Evolutionary conservation across 306 rosid genomes (phyloP), one percentile per base, ranked within the genome.

Genomic region (Quercus parvula): DNA sequence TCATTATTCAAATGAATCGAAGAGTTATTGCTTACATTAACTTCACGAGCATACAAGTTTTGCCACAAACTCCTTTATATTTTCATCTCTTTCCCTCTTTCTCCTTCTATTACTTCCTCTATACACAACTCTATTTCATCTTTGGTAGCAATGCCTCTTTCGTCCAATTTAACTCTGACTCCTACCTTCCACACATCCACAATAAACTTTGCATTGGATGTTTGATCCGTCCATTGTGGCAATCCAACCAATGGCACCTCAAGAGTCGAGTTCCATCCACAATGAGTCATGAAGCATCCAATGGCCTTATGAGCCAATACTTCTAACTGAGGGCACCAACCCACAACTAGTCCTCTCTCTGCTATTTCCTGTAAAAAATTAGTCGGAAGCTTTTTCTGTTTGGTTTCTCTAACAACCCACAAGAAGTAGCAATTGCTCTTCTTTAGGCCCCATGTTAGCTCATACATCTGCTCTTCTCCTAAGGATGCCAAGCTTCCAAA

Each of bases 181-280:
- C 79, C 79, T n/a, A 64, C 49, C 25, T 63, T 46, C 79, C 79
- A 76, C 18, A 76, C 79, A 18, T 76, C 79, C 0, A 5, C 30
- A 5, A 41, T 2, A 5, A 76, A 46, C 61, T 76, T 76, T 0
- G 61, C 79, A 63, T 76, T 46, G 1, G 79, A 63, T 15, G 51
- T 28, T 27, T 76, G 79, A 27, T 76, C 73, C 0, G 73, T 70
- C 79, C 73, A 63, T 14, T 63, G 73, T n/a, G 79, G 73, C 35
- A 76, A 33, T 1, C 61, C 79, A 12, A 76, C 61, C 18, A 76
- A 19, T 25, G 79, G 73, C 44, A 76, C 8, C 62, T 76, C 74
- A 5, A 76, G 52, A 0, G 73, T 63, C 7, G 52, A 76, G 79
- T 76, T 76, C 63, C 52, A 49, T 1, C 63, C 79, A 18, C 80